phyloP scores from a whole-genome alignment of 805 yeast species.

The Saccharomycopsis schoenii region DNA sequence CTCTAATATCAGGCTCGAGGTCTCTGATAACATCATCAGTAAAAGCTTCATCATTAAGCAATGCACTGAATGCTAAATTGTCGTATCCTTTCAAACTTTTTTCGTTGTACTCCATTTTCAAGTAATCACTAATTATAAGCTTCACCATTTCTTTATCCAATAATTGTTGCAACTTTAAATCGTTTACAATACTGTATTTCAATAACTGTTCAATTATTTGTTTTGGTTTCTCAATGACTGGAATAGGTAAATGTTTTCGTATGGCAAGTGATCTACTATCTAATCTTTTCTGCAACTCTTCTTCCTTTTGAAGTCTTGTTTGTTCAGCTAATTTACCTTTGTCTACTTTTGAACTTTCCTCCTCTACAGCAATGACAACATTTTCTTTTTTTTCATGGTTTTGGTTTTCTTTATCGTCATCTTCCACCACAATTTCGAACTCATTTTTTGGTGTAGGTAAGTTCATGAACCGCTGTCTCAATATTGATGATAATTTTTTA shows the following conservation, averaged over 20 bases:
- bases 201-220: background rate
- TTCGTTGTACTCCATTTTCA: constrained; percentile 22
- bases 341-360: background rate
- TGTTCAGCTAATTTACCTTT: constrained; percentile 19
- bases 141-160: constrained; percentile 25
- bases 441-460: constrained; percentile 39
- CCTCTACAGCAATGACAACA: background rate
- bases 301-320: constrained; percentile 17
- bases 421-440: constrained; percentile 32
- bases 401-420: constrained; percentile 22
- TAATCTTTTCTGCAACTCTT: constrained; percentile 5
- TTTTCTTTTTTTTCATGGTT: background rate
- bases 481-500: background rate
- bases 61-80: constrained; percentile 3
- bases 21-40: constrained; percentile 22
- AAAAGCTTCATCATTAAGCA: constrained; percentile 20
- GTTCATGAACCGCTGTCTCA: constrained; percentile 22
- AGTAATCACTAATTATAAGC: constrained; percentile 30
- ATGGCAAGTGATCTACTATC: constrained; percentile 38
- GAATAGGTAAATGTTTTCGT: constrained; percentile 36
- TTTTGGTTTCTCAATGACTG: constrained; percentile 21
- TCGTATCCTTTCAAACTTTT: background rate
- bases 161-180: background rate
- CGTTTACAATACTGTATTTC: background rate
- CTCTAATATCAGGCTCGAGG: constrained; percentile 25